Evolutionary conservation across 2,329 filamentous ascomycete species (phyloP).

Genomic region (Arthrobotrys megalospora): DNA sequence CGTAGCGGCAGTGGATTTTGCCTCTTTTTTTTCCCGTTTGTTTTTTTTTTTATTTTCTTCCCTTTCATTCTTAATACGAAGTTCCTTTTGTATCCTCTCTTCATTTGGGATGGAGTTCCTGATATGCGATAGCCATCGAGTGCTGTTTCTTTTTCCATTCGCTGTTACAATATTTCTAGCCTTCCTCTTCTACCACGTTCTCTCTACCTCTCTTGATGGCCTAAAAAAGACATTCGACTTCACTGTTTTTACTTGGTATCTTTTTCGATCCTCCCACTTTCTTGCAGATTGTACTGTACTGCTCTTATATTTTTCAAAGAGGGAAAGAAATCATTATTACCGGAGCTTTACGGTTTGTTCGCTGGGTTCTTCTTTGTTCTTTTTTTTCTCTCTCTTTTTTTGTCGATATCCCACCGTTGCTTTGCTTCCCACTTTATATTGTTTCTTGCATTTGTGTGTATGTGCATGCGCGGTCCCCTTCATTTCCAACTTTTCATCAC

Average conservation of each 20-base stretch:
- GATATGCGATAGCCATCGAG: conserved; percentile 64
- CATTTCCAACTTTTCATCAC: background rate
- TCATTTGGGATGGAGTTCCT: conserved; percentile 63
- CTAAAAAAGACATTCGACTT: conserved; percentile 17
- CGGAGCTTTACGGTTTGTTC: conserved; percentile 39
- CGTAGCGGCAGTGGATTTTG: conserved; percentile 60
- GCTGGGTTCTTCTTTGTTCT: conserved; percentile 13
- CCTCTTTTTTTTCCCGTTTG: conserved; percentile 50
- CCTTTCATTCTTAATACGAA: conserved; percentile 61
- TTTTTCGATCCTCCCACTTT: conserved; percentile 1
- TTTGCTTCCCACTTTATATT: conserved; percentile 65
- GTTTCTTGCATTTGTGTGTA: conserved; percentile 23
- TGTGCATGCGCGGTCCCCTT: conserved; percentile 19
- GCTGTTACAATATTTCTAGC: conserved; percentile 58
- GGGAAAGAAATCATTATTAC: conserved; percentile 56
- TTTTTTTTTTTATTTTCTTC: conserved; percentile 63
- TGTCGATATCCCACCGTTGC: conserved; percentile 45
- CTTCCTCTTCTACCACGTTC: background rate
- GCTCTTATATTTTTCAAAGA: conserved; percentile 31
- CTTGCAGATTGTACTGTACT: conserved; percentile 18
- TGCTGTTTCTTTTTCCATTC: conserved; percentile 57
- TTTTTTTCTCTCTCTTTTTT: conserved; percentile 15
- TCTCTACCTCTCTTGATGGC: conserved; percentile 9
- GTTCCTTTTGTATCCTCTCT: conserved; percentile 61
- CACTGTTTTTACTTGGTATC: conserved; percentile 6